Base-by-base conservation (phyloP, 1,284 basidiomycete species). In the Ganoderma meredithae region DNA sequence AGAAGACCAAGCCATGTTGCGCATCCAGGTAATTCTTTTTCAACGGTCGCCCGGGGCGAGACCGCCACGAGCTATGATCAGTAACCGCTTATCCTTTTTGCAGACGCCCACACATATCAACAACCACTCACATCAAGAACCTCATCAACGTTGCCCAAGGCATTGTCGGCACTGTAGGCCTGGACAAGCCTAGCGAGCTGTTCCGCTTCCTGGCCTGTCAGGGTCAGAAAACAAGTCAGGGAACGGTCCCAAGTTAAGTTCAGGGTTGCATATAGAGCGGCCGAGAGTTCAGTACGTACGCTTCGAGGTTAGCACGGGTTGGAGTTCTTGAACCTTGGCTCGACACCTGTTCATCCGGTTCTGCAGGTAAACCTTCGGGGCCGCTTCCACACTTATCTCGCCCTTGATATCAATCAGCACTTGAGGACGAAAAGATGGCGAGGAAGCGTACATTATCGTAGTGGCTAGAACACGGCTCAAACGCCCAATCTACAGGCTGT, bases 311-410 rank as follows among this genome's bases (percentile, higher is more conserved):
- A 93, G 82, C 12, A 89, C 75, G 1, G 89, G 83, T 19, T 75
- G 78, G 17, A 94, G 74, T 71, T 95, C 93, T 65, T 82, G 76
- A 17, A 92, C 74, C 77, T 91, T 92, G 47, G 79, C 79, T 66
- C 86, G 84, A 65, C 86, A 87, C 65, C 84, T 84, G 64, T 80
- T 80, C n/a, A 95, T 83, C 71, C 90, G 90, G 76, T 95, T 95
- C 80, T 95, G 93, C 19, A 95, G 81, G 74, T 92, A 87, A 1
- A 93, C 83, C 78, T 93, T 94, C 0, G 93, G 88, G 12, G 85
- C 85, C 25, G 85, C 79, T 56, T 93, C 92, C 27, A 88, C 77
- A 72, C 82, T 90, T 78, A 94, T 85, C 10, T 85, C 86, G 44
- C 81, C 83, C 92, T 94, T 67, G 60, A 65, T 53, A 25, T 63